Evolutionary conservation across 352 stramenopile species (phyloP).

Genomic region (Globisporangium lucens): DNA sequence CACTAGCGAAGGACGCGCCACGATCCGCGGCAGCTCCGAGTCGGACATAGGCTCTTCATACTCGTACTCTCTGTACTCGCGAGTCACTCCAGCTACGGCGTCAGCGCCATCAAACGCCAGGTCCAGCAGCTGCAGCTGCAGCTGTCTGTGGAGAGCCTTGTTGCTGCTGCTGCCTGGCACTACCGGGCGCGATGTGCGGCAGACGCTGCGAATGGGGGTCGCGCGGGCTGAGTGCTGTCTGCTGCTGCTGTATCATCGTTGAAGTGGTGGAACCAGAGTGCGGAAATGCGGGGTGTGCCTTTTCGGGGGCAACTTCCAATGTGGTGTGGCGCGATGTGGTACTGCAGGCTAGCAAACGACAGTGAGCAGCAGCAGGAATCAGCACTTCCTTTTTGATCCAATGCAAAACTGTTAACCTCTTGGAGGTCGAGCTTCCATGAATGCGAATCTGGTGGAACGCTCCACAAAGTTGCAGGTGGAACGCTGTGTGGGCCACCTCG

Average conservation of each 20-base stretch:
- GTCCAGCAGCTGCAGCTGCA: slow-evolving; percentile 33
- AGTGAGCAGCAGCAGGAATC: too few relatives aligned
- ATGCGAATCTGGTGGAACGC: neutral
- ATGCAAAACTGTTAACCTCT: too few relatives aligned
- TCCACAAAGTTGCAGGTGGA: neutral
- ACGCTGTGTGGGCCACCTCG: neutral
- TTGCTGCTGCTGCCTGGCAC: slow-evolving; percentile 8
- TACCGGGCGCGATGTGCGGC: neutral
- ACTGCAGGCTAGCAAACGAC: too few relatives aligned
- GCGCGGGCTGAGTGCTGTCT: slow-evolving; percentile 16
- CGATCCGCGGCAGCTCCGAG: neutral
- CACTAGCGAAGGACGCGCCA: slow-evolving; percentile 9
- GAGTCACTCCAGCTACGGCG: neutral
- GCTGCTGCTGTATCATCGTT: neutral
- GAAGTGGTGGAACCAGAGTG: slow-evolving; percentile 3
- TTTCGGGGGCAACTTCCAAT: neutral
- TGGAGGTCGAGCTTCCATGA: too few relatives aligned
- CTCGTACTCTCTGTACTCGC: slow-evolving; percentile 5
- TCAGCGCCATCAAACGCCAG: slow-evolving; percentile 33
- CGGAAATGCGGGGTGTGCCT: neutral
- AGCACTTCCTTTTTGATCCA: too few relatives aligned
- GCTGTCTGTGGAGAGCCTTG: slow-evolving; percentile 18
- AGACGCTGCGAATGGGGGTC: neutral
- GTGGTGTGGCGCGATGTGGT: neutral
- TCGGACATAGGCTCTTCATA: slow-evolving; percentile 3